Percentiles rank a stretch among this genome's conserved stretches.
phyloP scores from a whole-genome alignment of 148 eudicot genomes.

The Bassia scoparia region DNA sequence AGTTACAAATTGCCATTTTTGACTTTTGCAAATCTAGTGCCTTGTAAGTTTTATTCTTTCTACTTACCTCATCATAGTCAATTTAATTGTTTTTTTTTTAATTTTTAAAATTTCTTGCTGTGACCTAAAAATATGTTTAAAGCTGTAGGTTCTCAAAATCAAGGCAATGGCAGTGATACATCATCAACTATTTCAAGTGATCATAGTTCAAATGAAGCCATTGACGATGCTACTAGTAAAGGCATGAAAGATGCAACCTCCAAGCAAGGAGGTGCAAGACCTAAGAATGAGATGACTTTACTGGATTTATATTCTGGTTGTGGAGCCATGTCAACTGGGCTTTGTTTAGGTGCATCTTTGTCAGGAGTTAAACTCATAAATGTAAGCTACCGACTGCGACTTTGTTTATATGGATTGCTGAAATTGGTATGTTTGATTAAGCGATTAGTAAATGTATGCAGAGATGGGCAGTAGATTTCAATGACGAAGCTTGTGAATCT shows the following conservation, averaged over 20 bases:
- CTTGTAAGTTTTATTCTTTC: constrained; percentile 5
- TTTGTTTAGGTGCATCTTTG: constrained; percentile 17
- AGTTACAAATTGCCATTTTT: constrained; percentile 35
- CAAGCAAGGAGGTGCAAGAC: neutral
- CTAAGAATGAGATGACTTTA: constrained; percentile 7
- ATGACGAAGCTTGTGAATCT: constrained; percentile 16
- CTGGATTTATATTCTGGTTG: constrained; percentile 20
- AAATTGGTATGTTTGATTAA: neutral
- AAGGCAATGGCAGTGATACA: constrained; percentile 15
- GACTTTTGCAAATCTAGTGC: constrained; percentile 32
- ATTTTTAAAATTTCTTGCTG: neutral
- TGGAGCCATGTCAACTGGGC: constrained; percentile 17
- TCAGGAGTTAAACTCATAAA: constrained; percentile 16
- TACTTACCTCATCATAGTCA: neutral
- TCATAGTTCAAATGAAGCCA: constrained; percentile 7
- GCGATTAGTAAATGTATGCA: neutral
- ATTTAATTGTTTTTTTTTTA: neutral
- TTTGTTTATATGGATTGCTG: neutral
- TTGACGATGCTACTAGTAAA: constrained; percentile 9
- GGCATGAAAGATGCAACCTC: neutral
- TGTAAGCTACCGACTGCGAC: neutral
- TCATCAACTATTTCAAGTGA: constrained; percentile 32
- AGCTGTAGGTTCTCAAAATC: constrained; percentile 1
- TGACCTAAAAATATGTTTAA: neutral
- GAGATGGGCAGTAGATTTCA: constrained; percentile 24